These are phyloP conservation scores for Xerocomus potaroensis DNA, from an alignment of 768 basidiomycete species.

Conservation along the genomic window DNA sequence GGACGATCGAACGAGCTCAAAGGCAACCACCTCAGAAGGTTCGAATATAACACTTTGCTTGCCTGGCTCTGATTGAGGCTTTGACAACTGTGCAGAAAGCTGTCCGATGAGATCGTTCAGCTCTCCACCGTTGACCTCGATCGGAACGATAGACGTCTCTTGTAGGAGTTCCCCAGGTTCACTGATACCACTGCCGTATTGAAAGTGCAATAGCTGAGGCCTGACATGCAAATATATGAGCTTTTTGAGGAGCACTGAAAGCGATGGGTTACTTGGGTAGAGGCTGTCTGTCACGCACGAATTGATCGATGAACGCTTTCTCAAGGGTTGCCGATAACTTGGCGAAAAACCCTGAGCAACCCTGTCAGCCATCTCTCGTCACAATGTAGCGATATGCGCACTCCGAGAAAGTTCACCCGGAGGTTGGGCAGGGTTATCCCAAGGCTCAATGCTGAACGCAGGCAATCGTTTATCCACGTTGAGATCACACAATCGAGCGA, in stretches of 20 bases:
- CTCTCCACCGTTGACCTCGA: constrained; percentile 44
- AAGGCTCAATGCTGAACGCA: constrained; percentile 41
- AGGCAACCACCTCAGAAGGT: constrained; percentile 61
- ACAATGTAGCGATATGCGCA: constrained; percentile 16
- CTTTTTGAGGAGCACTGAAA: neutral
- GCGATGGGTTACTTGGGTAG: constrained; percentile 24
- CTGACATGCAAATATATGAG: constrained; percentile 10
- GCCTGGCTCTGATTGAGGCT: constrained; percentile 19
- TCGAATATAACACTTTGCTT: constrained; percentile 57
- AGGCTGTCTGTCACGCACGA: constrained; percentile 29
- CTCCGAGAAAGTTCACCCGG: constrained; percentile 43
- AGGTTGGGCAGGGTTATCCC: constrained; percentile 32
- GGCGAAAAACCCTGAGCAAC: constrained; percentile 45
- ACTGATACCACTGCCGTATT: constrained; percentile 43
- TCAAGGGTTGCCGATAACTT: constrained; percentile 44
- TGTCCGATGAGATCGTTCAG: constrained; percentile 58
- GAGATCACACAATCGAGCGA: constrained; percentile 55
- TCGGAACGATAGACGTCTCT: constrained; percentile 46
- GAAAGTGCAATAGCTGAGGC: constrained; percentile 51
- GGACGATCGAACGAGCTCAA: constrained; percentile 40
- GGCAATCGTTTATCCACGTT: constrained; percentile 48
- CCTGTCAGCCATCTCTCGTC: constrained; percentile 11
- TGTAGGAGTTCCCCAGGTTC: constrained; percentile 30
- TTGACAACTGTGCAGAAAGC: constrained; percentile 34
- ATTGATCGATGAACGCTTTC: constrained; percentile 36